Evolutionary conservation across 1,139 yeast species (phyloP), one percentile per base, ranked within the genome.

Genomic region (Ogataea hybrid): DNA sequence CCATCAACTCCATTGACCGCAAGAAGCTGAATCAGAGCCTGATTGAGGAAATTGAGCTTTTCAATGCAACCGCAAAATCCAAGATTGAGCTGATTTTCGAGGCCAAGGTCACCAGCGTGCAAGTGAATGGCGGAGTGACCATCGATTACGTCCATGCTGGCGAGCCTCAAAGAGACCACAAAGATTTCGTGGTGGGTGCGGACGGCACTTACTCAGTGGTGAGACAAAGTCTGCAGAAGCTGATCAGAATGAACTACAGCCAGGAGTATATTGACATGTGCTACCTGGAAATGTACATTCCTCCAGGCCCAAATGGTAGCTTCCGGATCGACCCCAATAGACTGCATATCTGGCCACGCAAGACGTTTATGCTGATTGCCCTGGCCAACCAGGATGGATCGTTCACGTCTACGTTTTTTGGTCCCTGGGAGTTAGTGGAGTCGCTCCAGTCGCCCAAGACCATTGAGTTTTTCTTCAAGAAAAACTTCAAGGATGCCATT

Each of bases 321-420:
- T 83, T 78, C 53, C 62, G 68, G 15, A 70, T 88, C 35, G 81
- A 83, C 53, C 81, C 88, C 3, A 80, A 86, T 62, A 89, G 86
- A 60, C 71, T 90, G 43, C 97, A 90, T 58, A 87, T 90, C 38
- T 90, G 97, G 97, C 97, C 97, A 4, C 72, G 97, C 37, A 79
- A 81, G 46, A 71, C 84, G 44, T 85, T 71, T 60, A 90, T 90
- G 97, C 73, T 90, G 52, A 90, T 90, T 57, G 96, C 96, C 0
- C 71, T 90, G 47, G 86, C 97, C 9, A 90, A 90, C 54, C 62
- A 67, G 21, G 95, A 87, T 58, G 94, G 94, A 0, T 83, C 96
- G 6, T 89, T 89, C 62, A 90, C 97, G 0, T 81, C 87, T 2
- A 90, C 97, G 0, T 81, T 89, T 51, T 90, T 90, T 67, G 89